Base-by-base conservation (phyloP, 192 early-diverging fungal species). In the Coemansia sp. region DNA sequence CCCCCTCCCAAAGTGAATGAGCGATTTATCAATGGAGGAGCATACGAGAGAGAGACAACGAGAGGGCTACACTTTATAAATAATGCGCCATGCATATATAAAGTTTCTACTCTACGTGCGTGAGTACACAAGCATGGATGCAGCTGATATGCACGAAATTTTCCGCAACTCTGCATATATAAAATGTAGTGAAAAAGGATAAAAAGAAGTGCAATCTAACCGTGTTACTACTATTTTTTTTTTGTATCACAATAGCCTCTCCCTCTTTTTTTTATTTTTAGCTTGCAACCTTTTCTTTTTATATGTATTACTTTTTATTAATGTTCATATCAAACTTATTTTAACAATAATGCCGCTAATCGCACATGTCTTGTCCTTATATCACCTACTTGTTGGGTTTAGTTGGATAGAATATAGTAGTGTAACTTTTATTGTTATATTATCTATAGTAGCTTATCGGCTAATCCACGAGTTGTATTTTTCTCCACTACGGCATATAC, bases 401-500 rank as follows among this genome's bases (percentile, higher is more conserved):
- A 15, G 9, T 16, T 31, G 12, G 11, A 4, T 4, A 12, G 53
- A 57, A 33, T 57, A 31, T 5, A 33, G 2, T 5, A 24, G 24
- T 12, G 3, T 57, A 4, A 9, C 27, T 15, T 4, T 62, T 0
- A 12, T 10, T 20, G 9, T 3, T 3, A 24, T 15, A 15, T 5
- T 9, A 31, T 44, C 13, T 0, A 6, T 39, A 5, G 20, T 50
- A 4, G 7, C 16, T 3, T 64, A 58, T 15, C 63, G 36, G 12
- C 41, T 65, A 22, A 3, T 38, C 18, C 13, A 41, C 16, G 58
- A 47, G 8, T 31, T 66, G 9, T 64, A 58, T 20, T 29, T 46
- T 31, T 78, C 70, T 7, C 62, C 66, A 4, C 18, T 78, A 20
- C 46, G 62, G 7, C 15, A 36, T 5, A 72, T 80, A 2, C 78